Percentiles rank a stretch among this genome's conserved stretches.
Evolutionary conservation across 2,329 filamentous ascomycete genomes (phyloP).

Genomic region (Aureobasidium sp.): DNA sequence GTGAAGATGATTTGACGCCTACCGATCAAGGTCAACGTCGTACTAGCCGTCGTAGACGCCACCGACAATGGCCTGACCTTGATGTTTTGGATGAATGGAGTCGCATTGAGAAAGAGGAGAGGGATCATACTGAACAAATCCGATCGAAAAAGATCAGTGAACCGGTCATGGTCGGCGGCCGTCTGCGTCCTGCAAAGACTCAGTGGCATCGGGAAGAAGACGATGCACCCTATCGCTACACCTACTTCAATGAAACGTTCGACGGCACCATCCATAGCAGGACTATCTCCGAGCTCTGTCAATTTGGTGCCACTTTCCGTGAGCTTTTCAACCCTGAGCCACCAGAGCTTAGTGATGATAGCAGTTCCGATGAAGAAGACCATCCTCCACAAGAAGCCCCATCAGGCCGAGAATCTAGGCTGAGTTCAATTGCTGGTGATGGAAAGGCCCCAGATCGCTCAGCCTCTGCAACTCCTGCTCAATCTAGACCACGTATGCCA

Average conservation of each 20-base stretch:
- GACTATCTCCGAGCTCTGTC: constrained; percentile 85
- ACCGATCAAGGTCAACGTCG: constrained; percentile 28
- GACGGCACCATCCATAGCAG: constrained; percentile 94
- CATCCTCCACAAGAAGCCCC: constrained; percentile 22
- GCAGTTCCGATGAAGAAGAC: constrained; percentile 56
- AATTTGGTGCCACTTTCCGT: constrained; percentile 73
- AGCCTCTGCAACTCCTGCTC: constrained; percentile 24
- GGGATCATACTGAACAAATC: constrained; percentile 62
- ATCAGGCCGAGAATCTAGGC: constrained; percentile 11
- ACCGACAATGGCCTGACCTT: constrained; percentile 76
- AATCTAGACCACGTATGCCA: constrained; percentile 1
- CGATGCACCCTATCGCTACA: constrained; percentile 88
- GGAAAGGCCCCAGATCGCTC: constrained; percentile 28
- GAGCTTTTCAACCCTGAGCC: constrained; percentile 90
- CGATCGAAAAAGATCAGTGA: constrained; percentile 89
- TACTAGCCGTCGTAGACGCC: constrained; percentile 50
- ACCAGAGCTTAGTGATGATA: constrained; percentile 63
- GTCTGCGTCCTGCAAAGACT: constrained; percentile 68
- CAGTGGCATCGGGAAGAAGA: constrained; percentile 84
- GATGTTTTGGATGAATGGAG: constrained; percentile 83
- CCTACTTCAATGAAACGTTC: constrained; percentile 97
- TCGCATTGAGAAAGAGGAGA: constrained; percentile 78
- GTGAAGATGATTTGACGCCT: constrained; percentile 58
- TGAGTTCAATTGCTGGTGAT: neutral
- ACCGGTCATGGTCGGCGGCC: constrained; percentile 83